Conservation (phyloP, 2,329 filamentous ascomycete genomes). For the Elsinoe australis region DNA sequence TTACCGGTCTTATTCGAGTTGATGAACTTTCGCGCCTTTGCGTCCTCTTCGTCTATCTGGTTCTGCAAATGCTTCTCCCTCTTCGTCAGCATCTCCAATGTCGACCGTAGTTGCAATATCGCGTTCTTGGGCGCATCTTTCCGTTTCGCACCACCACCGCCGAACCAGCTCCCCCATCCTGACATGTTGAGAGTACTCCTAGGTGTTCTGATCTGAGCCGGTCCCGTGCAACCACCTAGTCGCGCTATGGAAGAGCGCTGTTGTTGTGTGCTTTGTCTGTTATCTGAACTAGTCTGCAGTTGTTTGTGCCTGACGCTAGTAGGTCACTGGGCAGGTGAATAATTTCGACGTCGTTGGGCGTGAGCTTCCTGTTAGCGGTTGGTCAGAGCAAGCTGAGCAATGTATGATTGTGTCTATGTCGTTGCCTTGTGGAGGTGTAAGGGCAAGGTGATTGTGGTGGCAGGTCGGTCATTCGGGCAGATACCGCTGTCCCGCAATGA, state of each 20-base stretch:
- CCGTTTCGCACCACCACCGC: conserved; percentile 67
- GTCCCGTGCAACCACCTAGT: too few relatives aligned
- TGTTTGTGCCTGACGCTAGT: too few relatives aligned
- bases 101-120: conserved; percentile 76
- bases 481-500: conserved; percentile 15
- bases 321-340: too few relatives aligned
- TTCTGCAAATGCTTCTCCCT: conserved; percentile 82
- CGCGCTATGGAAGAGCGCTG: too few relatives aligned
- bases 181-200: conserved; percentile 53
- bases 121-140: conserved; percentile 96
- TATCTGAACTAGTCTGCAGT: too few relatives aligned
- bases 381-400: too few relatives aligned
- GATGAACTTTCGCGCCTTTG: conserved; percentile 80
- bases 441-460: conserved; percentile 7
- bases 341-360: too few relatives aligned
- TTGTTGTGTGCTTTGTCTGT: too few relatives aligned
- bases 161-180: conserved; percentile 70
- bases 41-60: conserved; percentile 89
- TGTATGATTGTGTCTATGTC: too few relatives aligned
- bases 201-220: too few relatives aligned
- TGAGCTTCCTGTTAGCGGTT: too few relatives aligned
- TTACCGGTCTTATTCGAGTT: conserved; percentile 83
- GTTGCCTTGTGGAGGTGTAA: conserved; percentile 5
- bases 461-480: conserved; percentile 8
- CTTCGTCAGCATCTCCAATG: conserved; percentile 97